These are phyloP conservation scores for maize (Zea mays) DNA, from an alignment of 176 grass and related monocot species.

Conservation along the genomic window Zm-B73-REFERENCE-NAM-5.0 NC_050099.1:84758501-84759000, in stretches of 20 bases:
- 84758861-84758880: background rate
- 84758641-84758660: background rate
- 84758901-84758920: too few relatives aligned
- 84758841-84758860: background rate
- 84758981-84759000: too few relatives aligned
- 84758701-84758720: background rate
- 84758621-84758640: background rate
- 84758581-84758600: background rate
- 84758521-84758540: too few relatives aligned
- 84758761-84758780: conserved; percentile 2
- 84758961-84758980: too few relatives aligned
- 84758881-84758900: background rate
- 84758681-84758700: conserved; percentile 1
- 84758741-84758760: conserved; percentile 2
- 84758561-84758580: background rate
- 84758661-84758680: background rate
- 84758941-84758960: too few relatives aligned
- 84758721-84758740: background rate
- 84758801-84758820: background rate
- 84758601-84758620: conserved; percentile 2
- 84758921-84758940: too few relatives aligned
- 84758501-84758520: too few relatives aligned
- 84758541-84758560: too few relatives aligned
- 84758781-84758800: conserved; percentile 7
- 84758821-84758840: background rate